Evolutionary conservation across 805 yeast species (phyloP), one percentile per base, ranked within the genome.

Genomic region (Metschnikowia peoriensis): DNA sequence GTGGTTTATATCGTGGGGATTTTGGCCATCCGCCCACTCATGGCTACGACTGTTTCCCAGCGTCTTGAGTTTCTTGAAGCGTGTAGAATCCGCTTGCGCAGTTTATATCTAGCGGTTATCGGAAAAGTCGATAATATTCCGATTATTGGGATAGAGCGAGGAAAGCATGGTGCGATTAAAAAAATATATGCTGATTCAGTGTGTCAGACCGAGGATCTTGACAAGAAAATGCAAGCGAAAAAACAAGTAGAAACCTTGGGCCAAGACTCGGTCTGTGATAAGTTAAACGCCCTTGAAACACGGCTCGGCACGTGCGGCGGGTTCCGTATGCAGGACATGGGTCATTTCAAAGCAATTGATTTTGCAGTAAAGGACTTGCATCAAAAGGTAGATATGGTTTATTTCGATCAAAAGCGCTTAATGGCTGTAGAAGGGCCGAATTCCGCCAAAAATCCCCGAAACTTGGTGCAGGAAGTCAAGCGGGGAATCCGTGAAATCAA

Each of bases 401-500:
- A 66, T 39, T 74, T 74, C 54, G 66, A 70, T 51, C 64, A 61
- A 42, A 61, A 58, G 34, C 71, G 67, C 28, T 58, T 73, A 7
- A 72, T 73, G 46, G 58, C 22, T 51, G 51, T 37, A 28, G 46
- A 28, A 46, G 51, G 6, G 61, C 60, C 9, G 53, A 40, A 2
- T 44, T 38, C 42, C 28, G 28, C 35, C 29, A 32, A 46, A n/a
- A 41, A 55, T 38, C 40, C 54, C 8, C 27, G 46, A 39, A 70
- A 70, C 50, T 56, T 73, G 55, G 68, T 69, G 1, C 58, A 63
- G 14, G 77, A 72, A 37, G 66, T 67, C 28, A 70, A 66, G 55
- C 69, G 65, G 49, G 74, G 69, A 46, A 69, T 75, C n/a, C 61
- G 79, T 48, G 62, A 70, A 45, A 70, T 75, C 40, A 75, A 75